Evolutionary conservation across 2,329 filamentous ascomycete species (phyloP).

Genomic region (Waltergamsia citrina): DNA sequence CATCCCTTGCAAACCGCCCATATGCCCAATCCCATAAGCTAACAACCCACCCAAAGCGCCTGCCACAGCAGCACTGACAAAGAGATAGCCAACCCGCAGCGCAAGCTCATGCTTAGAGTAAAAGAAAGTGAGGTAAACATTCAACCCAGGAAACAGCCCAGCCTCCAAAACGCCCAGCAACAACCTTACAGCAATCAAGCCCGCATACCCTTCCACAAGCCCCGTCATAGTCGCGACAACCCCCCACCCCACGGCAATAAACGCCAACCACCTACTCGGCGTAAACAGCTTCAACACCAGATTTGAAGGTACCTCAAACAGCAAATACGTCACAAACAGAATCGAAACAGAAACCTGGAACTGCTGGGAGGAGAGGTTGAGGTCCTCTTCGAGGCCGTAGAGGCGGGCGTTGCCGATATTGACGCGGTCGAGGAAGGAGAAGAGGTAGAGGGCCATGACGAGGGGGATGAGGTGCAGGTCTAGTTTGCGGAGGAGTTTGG

Average conservation of each 20-base stretch:
- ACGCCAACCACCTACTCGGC: conserved; percentile 53
- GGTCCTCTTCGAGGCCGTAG: conserved; percentile 55
- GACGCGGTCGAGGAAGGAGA: conserved; percentile 67
- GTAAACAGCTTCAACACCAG: conserved; percentile 53
- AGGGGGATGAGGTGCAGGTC: conserved; percentile 56
- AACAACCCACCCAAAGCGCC: conserved; percentile 65
- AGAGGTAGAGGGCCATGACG: conserved; percentile 61
- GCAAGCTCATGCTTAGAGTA: conserved; percentile 67
- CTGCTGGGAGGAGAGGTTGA: conserved; percentile 49
- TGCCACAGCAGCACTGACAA: conserved; percentile 60
- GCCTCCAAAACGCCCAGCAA: conserved; percentile 61
- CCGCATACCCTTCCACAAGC: conserved; percentile 53
- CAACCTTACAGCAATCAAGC: conserved; percentile 58
- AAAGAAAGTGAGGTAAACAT: conserved; percentile 64
- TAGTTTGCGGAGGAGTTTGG: conserved; percentile 52
- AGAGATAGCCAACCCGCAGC: conserved; percentile 63
- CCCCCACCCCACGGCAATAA: conserved; percentile 57
- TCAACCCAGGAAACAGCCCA: conserved; percentile 60
- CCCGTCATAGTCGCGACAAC: conserved; percentile 62
- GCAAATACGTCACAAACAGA: conserved; percentile 55
- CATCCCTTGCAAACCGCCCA: conserved; percentile 57
- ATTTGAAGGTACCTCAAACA: conserved; percentile 57
- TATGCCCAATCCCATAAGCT: conserved; percentile 63
- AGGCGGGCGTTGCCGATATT: conserved; percentile 67
- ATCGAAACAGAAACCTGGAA: conserved; percentile 62